phyloP scores from a whole-genome alignment of 345 rosid genomes.

The Hevea brasiliensis region DNA sequence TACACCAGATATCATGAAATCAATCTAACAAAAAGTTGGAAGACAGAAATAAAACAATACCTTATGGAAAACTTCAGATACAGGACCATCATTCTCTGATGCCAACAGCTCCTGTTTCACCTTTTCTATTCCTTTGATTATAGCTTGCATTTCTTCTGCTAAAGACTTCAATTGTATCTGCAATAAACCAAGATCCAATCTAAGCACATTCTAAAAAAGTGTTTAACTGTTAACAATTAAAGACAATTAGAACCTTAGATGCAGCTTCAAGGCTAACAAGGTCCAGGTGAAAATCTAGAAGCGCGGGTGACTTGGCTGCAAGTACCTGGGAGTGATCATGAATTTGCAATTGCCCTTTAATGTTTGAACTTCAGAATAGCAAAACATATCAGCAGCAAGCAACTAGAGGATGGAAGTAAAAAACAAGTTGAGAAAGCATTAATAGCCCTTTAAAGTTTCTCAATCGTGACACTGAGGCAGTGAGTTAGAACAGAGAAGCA shows the following conservation, averaged over 20 bases:
- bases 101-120: conserved; percentile 82
- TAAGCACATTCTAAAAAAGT: conserved; percentile 12
- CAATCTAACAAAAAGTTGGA: conserved; percentile 8
- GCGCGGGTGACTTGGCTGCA: conserved; percentile 67
- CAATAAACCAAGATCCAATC: conserved; percentile 25
- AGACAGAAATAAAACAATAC: conserved; percentile 36
- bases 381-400: background rate
- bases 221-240: conserved; percentile 13
- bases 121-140: conserved; percentile 92
- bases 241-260: conserved; percentile 59
- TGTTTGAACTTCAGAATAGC: background rate
- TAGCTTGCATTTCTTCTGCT: conserved; percentile 99
- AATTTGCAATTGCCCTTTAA: background rate
- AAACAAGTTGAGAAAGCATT: background rate
- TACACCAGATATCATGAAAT: conserved; percentile 7
- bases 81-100: conserved; percentile 93
- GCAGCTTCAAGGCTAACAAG: conserved; percentile 84
- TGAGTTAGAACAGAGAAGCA: background rate
- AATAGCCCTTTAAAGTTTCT: background rate
- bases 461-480: background rate
- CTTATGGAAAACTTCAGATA: conserved; percentile 82
- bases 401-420: background rate
- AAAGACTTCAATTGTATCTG: conserved; percentile 95
- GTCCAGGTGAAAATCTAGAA: conserved; percentile 78
- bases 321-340: conserved; percentile 52